Conservation (phyloP, 768 basidiomycete genomes). For the Agaricus sinodeliciosus region DNA sequence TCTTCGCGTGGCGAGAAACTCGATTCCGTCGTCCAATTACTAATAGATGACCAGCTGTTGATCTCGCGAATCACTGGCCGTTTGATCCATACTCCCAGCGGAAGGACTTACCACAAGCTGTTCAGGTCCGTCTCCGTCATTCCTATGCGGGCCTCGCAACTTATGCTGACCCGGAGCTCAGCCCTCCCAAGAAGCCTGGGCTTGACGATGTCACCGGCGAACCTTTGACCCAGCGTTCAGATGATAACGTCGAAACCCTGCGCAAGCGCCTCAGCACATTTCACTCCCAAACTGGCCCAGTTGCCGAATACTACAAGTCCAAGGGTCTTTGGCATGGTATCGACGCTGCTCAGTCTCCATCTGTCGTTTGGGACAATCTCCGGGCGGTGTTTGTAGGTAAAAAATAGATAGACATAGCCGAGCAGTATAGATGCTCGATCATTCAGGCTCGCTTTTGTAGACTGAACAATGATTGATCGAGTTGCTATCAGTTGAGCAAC, state of each 20-base stretch:
- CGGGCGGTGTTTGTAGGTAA: conserved; percentile 55
- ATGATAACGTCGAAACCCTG: conserved; percentile 95
- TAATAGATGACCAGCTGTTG: conserved; percentile 90
- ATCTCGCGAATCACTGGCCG: conserved; percentile 98
- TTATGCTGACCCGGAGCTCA: conserved; percentile 25
- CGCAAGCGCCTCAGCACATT: conserved; percentile 84
- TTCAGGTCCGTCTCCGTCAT: conserved; percentile 63
- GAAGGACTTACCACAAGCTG: conserved; percentile 90
- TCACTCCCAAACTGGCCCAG: conserved; percentile 92
- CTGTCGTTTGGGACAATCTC: conserved; percentile 85
- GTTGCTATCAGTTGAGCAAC: too few relatives aligned
- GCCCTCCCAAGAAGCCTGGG: conserved; percentile 96
- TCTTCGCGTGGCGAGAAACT: conserved; percentile 75
- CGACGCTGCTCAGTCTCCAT: conserved; percentile 91
- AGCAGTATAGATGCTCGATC: conserved; percentile 13
- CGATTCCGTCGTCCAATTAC: conserved; percentile 86
- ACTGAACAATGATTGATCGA: too few relatives aligned
- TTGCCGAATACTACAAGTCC: conserved; percentile 92
- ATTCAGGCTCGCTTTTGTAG: too few relatives aligned
- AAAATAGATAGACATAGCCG: conserved; percentile 25
- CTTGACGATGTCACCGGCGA: conserved; percentile 93
- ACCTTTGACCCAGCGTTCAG: conserved; percentile 92
- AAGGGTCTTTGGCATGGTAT: conserved; percentile 87
- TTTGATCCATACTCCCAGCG: conserved; percentile 83
- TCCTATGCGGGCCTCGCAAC: neutral